Conservation (phyloP, 1,284 basidiomycete genomes). For the Quambalaria eucalypti region DNA sequence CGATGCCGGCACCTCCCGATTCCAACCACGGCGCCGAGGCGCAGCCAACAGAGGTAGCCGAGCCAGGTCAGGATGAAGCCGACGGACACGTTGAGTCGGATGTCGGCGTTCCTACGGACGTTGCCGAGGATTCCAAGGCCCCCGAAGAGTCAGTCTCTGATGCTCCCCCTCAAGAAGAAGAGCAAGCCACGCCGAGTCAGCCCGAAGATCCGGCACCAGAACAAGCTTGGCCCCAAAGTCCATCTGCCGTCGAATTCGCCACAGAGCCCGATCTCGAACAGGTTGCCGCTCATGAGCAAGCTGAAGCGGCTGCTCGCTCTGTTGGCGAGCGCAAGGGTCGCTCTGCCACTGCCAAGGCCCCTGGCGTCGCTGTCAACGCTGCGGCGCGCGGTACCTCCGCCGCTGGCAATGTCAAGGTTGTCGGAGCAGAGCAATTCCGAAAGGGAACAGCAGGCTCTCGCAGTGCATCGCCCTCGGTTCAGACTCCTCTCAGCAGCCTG, state of each 20-base stretch:
- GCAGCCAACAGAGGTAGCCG: slow-evolving; percentile 1
- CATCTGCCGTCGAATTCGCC: slow-evolving; percentile 36
- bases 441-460: neutral
- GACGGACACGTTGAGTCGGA: neutral
- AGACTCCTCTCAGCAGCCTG: slow-evolving; percentile 1
- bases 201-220: slow-evolving; percentile 21
- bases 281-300: neutral
- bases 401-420: slow-evolving; percentile 24
- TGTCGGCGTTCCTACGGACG: too few relatives aligned
- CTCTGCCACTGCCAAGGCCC: neutral
- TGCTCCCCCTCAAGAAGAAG: neutral
- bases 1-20: neutral
- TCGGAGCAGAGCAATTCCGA: slow-evolving; percentile 28
- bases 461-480: slow-evolving; percentile 1
- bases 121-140: too few relatives aligned
- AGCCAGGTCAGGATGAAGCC: neutral
- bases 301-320: neutral
- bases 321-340: neutral
- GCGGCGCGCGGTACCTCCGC: neutral
- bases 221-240: slow-evolving; percentile 34
- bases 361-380: neutral
- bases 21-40: neutral
- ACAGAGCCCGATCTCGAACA: slow-evolving; percentile 17
- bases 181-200: neutral
- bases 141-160: too few relatives aligned